A percentile compares a stretch with the other conserved stretches of the same genome.
Evolutionary conservation across 164 flowering plant genomes (phyloP).

Genomic region (Umbellularia californica): DNA sequence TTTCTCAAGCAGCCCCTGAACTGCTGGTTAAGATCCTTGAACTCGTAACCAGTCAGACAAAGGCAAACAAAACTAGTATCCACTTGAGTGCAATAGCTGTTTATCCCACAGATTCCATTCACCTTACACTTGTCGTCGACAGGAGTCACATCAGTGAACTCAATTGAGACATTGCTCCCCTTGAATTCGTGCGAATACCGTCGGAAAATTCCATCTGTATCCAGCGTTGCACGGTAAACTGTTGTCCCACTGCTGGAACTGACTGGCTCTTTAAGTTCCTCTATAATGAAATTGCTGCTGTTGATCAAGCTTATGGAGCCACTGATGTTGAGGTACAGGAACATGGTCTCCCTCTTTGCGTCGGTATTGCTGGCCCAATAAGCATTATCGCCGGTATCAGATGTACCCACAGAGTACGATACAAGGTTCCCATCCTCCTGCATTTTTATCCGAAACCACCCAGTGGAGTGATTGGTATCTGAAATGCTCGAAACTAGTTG

Average conservation of each 20-base stretch:
- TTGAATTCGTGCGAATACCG: background rate
- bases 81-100: background rate
- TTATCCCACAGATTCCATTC: conserved; percentile 15
- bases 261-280: too few relatives aligned
- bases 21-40: background rate
- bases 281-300: background rate
- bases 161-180: background rate
- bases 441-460: conserved; percentile 1
- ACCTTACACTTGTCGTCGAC: background rate
- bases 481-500: background rate
- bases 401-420: background rate
- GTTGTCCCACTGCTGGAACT: background rate
- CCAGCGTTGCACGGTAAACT: conserved; percentile 3
- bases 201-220: conserved; percentile 11
- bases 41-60: background rate
- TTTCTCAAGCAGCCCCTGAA: background rate
- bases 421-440: conserved; percentile 7
- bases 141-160: background rate
- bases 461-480: background rate
- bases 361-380: background rate
- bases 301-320: conserved; percentile 2
- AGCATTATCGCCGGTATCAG: background rate
- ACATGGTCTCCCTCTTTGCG: too few relatives aligned
- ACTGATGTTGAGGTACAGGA: background rate
- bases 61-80: background rate